Conservation (phyloP, 805 yeast genomes). For the Kodamaea kaohsiungensis region DNA sequence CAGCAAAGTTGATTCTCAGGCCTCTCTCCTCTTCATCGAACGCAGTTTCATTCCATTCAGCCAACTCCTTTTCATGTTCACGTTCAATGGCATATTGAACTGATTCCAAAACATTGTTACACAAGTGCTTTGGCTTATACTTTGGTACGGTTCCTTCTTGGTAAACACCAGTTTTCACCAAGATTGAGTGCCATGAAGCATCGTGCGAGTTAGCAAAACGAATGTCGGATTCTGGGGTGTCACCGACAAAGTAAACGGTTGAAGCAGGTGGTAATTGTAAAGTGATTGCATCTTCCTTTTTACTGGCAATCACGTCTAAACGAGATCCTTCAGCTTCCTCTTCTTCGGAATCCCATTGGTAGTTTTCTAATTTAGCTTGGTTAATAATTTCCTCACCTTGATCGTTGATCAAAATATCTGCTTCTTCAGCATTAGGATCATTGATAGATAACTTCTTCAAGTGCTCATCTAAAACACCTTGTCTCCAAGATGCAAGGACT, state of each 20-base stretch:
- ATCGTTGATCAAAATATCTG: constrained; percentile 44
- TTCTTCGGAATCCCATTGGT: constrained; percentile 30
- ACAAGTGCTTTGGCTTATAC: constrained; percentile 72
- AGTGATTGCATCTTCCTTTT: constrained; percentile 35
- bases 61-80: constrained; percentile 70
- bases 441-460: constrained; percentile 52
- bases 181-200: constrained; percentile 78
- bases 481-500: constrained; percentile 75
- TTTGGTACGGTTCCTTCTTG: constrained; percentile 78
- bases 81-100: constrained; percentile 82
- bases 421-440: constrained; percentile 44
- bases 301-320: constrained; percentile 20
- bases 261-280: constrained; percentile 78
- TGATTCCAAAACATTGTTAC: constrained; percentile 77
- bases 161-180: constrained; percentile 86
- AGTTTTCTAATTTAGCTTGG: constrained; percentile 42
- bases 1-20: constrained; percentile 43
- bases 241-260: constrained; percentile 87
- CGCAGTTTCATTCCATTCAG: constrained; percentile 67
- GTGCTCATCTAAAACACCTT: constrained; percentile 73
- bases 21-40: constrained; percentile 23
- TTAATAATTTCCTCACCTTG: constrained; percentile 47
- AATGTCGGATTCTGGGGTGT: constrained; percentile 86
- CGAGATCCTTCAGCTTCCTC: constrained; percentile 13
- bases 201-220: constrained; percentile 87